phyloP scores from a whole-genome alignment of 768 basidiomycete species.

The Mycena filopes region DNA sequence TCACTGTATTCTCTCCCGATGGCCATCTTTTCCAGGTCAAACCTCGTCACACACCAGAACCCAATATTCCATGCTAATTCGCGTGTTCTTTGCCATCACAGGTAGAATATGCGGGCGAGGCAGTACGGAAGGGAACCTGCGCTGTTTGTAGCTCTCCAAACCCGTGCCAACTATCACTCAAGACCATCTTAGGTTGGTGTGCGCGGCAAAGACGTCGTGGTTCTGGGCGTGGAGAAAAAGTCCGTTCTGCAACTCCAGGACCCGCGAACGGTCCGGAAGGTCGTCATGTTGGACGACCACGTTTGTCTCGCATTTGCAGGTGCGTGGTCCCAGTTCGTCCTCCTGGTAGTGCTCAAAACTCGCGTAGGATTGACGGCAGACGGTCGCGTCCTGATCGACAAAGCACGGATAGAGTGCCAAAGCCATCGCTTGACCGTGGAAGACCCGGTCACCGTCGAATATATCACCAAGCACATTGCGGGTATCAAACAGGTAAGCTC shows the following conservation, averaged over 20 bases:
- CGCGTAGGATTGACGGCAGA: conserved; percentile 92
- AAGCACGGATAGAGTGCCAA: conserved; percentile 97
- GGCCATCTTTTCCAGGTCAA: conserved; percentile 97
- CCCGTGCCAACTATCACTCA: conserved; percentile 20
- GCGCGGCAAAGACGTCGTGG: conserved; percentile 92
- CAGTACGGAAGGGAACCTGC: conserved; percentile 96
- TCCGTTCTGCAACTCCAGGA: conserved; percentile 97
- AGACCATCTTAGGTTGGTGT: conserved; percentile 82
- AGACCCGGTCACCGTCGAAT: conserved; percentile 98
- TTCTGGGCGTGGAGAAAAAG: conserved; percentile 99
- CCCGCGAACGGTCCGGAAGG: conserved; percentile 96
- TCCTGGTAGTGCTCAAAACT: conserved; percentile 21
- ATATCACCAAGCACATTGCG: conserved; percentile 97
- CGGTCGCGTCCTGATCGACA: conserved; percentile 97
- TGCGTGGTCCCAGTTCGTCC: conserved; percentile 48
- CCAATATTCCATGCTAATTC: conserved; percentile 27
- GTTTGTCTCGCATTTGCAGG: conserved; percentile 97
- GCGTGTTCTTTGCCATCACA: conserved; percentile 49
- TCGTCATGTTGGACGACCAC: conserved; percentile 98
- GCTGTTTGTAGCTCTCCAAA: conserved; percentile 67
- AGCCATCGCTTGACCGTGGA: conserved; percentile 97
- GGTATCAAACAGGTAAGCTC: conserved; percentile 93
- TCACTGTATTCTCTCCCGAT: conserved; percentile 98
- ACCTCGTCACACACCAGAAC: conserved; percentile 15
- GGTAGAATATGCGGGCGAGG: conserved; percentile 99